These are phyloP conservation scores for Coniochaeta sp. DNA, from an alignment of 2,329 filamentous ascomycete genomes.

Conservation along the genomic window DNA sequence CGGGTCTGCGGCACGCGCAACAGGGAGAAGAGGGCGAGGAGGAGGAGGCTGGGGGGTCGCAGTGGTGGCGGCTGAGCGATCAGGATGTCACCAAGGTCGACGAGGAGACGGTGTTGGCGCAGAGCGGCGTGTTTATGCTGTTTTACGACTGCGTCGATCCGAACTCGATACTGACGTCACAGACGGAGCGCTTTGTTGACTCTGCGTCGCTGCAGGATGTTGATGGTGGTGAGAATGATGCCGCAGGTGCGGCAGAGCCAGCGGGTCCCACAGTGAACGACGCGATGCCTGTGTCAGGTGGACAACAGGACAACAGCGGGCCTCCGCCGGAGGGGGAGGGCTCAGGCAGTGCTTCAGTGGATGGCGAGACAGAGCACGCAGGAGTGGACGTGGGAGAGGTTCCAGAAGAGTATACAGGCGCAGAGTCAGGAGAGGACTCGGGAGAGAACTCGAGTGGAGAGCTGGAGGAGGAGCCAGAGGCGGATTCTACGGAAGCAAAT, in stretches of 20 bases:
- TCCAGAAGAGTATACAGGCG: background rate
- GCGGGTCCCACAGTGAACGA: background rate
- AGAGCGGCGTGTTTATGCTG: constrained; percentile 90
- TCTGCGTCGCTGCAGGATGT: background rate
- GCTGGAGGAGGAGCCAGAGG: background rate
- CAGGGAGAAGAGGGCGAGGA: too few relatives aligned
- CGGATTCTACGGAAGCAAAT: background rate
- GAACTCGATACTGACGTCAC: constrained; percentile 27
- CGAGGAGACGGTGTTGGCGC: constrained; percentile 64
- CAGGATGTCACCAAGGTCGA: constrained; percentile 70
- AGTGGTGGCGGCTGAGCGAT: constrained; percentile 91
- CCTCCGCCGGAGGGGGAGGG: background rate
- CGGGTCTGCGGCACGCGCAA: constrained; percentile 11
- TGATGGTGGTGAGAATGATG: background rate
- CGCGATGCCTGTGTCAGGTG: background rate
- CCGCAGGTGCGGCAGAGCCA: background rate
- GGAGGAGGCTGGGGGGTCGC: constrained; percentile 30
- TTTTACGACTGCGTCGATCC: constrained; percentile 78
- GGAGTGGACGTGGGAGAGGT: background rate
- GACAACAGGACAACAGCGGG: background rate
- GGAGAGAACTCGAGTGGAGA: background rate
- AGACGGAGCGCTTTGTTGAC: constrained; percentile 7
- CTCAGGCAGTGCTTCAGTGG: background rate
- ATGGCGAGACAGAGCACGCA: background rate
- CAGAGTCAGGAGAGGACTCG: background rate